These are phyloP conservation scores for Phytophthora ohioensis DNA, from an alignment of 352 stramenopile species.

Conservation along the genomic window DNA sequence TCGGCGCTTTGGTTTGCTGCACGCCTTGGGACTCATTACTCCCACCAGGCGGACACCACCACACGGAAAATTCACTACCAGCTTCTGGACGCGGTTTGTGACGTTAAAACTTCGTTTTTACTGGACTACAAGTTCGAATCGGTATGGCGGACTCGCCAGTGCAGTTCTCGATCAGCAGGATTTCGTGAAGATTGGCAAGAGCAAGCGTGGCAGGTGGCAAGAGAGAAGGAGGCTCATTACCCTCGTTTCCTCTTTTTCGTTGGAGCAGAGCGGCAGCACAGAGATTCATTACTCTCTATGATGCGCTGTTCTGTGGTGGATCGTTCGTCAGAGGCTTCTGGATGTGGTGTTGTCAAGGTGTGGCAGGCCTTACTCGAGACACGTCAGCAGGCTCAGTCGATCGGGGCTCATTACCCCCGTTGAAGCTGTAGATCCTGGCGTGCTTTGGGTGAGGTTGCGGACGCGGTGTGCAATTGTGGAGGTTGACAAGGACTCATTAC, in stretches of 20 bases:
- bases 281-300: slow-evolving; percentile 47
- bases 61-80: background rate
- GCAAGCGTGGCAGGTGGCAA: background rate
- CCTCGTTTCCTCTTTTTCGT: slow-evolving; percentile 6
- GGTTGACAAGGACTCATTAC: slow-evolving; percentile 42
- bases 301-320: background rate
- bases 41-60: background rate
- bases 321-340: slow-evolving; percentile 18
- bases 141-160: background rate
- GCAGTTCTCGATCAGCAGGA: background rate
- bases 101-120: background rate
- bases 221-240: slow-evolving; percentile 34
- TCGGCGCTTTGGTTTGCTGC: background rate
- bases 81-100: background rate
- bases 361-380: slow-evolving; percentile 15
- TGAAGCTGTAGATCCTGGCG: slow-evolving; percentile 29
- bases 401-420: slow-evolving; percentile 49
- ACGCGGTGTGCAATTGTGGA: slow-evolving; percentile 11
- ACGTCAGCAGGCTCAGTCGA: slow-evolving; percentile 27
- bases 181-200: background rate
- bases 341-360: slow-evolving; percentile 15
- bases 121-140: background rate
- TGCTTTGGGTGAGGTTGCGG: slow-evolving; percentile 25
- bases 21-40: slow-evolving; percentile 28
- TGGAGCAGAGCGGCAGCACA: slow-evolving; percentile 5